Evolutionary conservation across 306 rosid genomes (phyloP), one percentile per base, ranked within the genome.

Genomic region (Lupinus albus): DNA sequence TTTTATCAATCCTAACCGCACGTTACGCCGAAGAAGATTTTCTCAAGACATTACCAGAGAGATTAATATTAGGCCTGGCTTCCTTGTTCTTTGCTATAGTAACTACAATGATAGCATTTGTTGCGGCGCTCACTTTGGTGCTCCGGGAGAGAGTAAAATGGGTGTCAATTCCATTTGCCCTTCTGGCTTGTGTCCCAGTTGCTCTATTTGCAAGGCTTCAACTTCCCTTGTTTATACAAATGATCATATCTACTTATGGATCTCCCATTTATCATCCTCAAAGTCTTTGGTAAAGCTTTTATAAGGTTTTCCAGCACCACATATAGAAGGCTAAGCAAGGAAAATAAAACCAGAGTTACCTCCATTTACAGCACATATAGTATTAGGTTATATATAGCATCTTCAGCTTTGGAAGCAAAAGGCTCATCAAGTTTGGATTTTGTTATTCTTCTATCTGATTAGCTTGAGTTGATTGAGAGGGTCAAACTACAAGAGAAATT

Each of bases 11-110:
- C 65, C 80, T 81, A 21, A 83, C 82, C 0, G 75, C 82, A 0
- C 60, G 63, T 38, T 82, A 76, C 8, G 66, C 80, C 0, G 87
- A 82, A 73, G 76, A 85, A 74, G 83, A 86, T 49, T 86, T 86
- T 72, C 78, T 79, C 14, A 21, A 20, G 62, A 30, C 52, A 36
- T 69, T 86, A 32, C 86, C 91, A 1, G 42, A 14, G 57, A 78
- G 76, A 52, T 48, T 83, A 68, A 76, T 86, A 38, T 11, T 83
- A 11, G 88, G 88, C 15, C 55, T 83, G 68, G 80, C 82, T 12
- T 62, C 67, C 14, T 71, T 86, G 48, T 83, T 86, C 80, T 14
- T 79, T 21, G 71, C 83, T 6, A 74, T 81, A 39, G 67, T 72
- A 11, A 75, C 78, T 14, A 71, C 73, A 28, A 84, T 83, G 83